Evolutionary conservation across 1,284 basidiomycete species (phyloP), one percentile per base, ranked within the genome.

Genomic region (Sporisorium iseilematis-ciliati): DNA sequence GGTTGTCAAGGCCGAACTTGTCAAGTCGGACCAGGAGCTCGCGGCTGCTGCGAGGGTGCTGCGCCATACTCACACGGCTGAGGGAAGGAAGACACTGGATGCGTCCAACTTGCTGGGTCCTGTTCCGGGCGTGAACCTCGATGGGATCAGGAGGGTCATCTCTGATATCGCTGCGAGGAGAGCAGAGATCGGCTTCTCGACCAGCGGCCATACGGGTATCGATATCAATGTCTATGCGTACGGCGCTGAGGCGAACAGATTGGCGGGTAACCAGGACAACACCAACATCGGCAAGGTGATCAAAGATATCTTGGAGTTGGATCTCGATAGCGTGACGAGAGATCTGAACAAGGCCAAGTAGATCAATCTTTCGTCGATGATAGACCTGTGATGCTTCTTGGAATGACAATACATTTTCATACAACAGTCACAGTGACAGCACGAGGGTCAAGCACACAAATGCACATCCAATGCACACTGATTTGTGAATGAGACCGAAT

Each of bases 151-250:
- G 2, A 57, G 58, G 7, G 68, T 63, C 26, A 72, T 80, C 48
- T 75, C 77, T 20, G 70, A 78, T 40, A 61, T 77, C 31, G 67
- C 68, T 14, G 71, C 74, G 8, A 60, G 84, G 25, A 63, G 86
- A 31, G 86, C 86, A 23, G 85, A 87, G 54, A 64, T 86, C 23
- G 86, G 86, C 0, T 87, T 86, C 84, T 82, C 79, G 5, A 86
- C 85, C 0, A 76, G 80, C n/a, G 86, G 86, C 0, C 86, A 87
- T 57, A 84, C 83, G 20, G 86, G 84, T n/a, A 82, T 87, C 35
- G 86, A 87, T 57, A 85, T 87, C 46, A 85, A 86, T 38, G 78
- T 87, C 3, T 86, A 86, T 55, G 84, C 83, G 26, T 75, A 82
- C 25, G 85, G 85, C 1, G 59, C 65, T 33, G 77, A 78, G 21